A percentile compares a stretch with the other conserved stretches of the same genome.
These are phyloP conservation scores for Acacia melanoxylon DNA, from an alignment of 306 rosid species.

Conservation along the genomic window DNA sequence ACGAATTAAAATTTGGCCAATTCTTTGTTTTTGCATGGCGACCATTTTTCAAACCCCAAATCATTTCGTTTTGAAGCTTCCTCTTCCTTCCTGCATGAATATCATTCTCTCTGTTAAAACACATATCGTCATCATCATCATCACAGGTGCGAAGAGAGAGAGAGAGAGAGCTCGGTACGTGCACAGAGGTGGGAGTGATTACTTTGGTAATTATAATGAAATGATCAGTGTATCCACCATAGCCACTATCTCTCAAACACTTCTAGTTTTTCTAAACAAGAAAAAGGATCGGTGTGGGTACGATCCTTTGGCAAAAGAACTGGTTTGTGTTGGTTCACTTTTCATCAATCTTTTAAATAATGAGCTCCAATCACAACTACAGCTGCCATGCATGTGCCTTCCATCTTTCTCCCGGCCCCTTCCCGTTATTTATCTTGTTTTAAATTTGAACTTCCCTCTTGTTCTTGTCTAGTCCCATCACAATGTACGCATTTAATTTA, in stretches of 20 bases:
- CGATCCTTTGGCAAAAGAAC: background rate
- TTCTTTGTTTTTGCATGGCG: constrained; percentile 55
- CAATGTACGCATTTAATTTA: too few species aligned
- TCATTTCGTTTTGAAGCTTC: constrained; percentile 59
- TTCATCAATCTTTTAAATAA: constrained; percentile 44
- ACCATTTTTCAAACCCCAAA: constrained; percentile 76
- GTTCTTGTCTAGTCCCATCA: too few species aligned
- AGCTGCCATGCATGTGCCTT: background rate
- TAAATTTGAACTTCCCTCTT: background rate
- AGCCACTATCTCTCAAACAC: background rate
- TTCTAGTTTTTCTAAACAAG: background rate
- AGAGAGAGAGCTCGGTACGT: constrained; percentile 4
- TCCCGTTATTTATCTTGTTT: background rate
- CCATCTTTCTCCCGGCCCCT: background rate
- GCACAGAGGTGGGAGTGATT: constrained; percentile 38
- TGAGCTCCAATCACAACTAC: constrained; percentile 34
- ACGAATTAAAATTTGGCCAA: background rate
- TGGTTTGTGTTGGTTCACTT: constrained; percentile 35
- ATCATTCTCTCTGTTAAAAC: constrained; percentile 14
- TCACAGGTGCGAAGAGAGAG: background rate
- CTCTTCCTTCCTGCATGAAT: background rate
- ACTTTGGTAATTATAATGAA: constrained; percentile 39
- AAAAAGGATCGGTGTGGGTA: background rate
- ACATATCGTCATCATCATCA: background rate
- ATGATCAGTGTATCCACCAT: constrained; percentile 47